These are phyloP conservation scores for Mortierella sp. DNA, from an alignment of 371 early-diverging fungal genomes.

Conservation along the genomic window DNA sequence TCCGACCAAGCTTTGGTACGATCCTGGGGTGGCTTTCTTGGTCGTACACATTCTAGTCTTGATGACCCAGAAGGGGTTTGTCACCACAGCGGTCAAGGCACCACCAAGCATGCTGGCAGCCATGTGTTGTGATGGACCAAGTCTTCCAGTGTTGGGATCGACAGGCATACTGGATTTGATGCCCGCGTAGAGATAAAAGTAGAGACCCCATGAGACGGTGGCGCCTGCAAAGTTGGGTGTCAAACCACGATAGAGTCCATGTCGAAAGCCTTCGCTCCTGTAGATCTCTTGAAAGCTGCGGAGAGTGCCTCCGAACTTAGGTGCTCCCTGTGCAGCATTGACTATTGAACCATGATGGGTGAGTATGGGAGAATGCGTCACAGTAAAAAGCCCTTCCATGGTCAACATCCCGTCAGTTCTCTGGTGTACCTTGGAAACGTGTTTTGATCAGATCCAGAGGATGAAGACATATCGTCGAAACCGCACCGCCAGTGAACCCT, in stretches of 20 bases:
- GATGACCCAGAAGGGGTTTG: conserved; percentile 96
- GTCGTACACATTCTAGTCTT: conserved; percentile 94
- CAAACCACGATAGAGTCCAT: conserved; percentile 91
- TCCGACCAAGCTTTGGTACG: conserved; percentile 78
- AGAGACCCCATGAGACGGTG: conserved; percentile 94
- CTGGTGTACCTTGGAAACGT: conserved; percentile 82
- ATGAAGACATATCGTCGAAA: conserved; percentile 85
- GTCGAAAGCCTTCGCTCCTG: conserved; percentile 63
- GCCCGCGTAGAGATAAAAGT: conserved; percentile 86
- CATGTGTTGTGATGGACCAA: conserved; percentile 81
- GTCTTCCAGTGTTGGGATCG: conserved; percentile 62
- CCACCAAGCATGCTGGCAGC: conserved; percentile 70
- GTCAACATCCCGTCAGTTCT: background rate
- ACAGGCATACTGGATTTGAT: conserved; percentile 70
- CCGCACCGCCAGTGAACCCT: conserved; percentile 88
- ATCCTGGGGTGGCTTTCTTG: conserved; percentile 66
- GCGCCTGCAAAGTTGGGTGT: conserved; percentile 92
- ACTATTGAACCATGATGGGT: conserved; percentile 50
- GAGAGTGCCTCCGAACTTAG: conserved; percentile 75
- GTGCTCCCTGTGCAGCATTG: conserved; percentile 60
- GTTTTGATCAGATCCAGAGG: conserved; percentile 95
- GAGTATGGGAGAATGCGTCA: background rate
- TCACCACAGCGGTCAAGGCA: conserved; percentile 81
- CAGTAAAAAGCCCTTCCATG: background rate
- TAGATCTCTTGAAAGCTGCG: conserved; percentile 69